A percentile compares a stretch with the other conserved stretches of the same genome.
These are phyloP conservation scores for Cyclocybe cylindracea DNA, from an alignment of 768 basidiomycete species.

Conservation along the genomic window DNA sequence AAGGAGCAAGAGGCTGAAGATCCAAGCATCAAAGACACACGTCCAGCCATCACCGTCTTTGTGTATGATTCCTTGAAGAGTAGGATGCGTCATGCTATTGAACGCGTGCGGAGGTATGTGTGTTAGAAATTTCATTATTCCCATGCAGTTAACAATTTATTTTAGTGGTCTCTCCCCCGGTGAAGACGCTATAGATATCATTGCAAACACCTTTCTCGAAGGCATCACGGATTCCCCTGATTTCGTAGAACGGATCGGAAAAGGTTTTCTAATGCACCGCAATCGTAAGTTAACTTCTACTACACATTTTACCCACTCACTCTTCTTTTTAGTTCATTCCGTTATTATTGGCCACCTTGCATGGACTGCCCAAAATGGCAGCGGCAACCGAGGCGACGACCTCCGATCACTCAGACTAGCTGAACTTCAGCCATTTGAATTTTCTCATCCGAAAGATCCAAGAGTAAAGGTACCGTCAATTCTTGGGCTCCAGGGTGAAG, in stretches of 20 bases:
- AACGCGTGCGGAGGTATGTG: constrained; percentile 13
- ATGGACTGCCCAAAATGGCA: constrained; percentile 27
- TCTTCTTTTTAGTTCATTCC: neutral
- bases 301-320: neutral
- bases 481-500: constrained; percentile 28
- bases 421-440: constrained; percentile 27
- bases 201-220: constrained; percentile 31
- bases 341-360: constrained; percentile 26
- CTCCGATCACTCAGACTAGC: constrained; percentile 22
- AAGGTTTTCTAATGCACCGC: constrained; percentile 26
- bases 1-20: constrained; percentile 30
- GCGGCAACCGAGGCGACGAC: constrained; percentile 32
- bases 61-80: constrained; percentile 27
- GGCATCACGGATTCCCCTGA: constrained; percentile 24
- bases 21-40: constrained; percentile 9
- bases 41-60: constrained; percentile 19
- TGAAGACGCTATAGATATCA: constrained; percentile 31
- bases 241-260: constrained; percentile 21
- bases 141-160: neutral
- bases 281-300: constrained; percentile 21
- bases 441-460: constrained; percentile 23
- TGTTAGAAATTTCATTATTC: neutral
- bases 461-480: constrained; percentile 17
- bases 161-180: constrained; percentile 21
- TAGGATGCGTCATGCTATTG: constrained; percentile 26